These are phyloP conservation scores for Pythium volutum DNA, from an alignment of 352 stramenopile species.

Conservation along the genomic window DNA sequence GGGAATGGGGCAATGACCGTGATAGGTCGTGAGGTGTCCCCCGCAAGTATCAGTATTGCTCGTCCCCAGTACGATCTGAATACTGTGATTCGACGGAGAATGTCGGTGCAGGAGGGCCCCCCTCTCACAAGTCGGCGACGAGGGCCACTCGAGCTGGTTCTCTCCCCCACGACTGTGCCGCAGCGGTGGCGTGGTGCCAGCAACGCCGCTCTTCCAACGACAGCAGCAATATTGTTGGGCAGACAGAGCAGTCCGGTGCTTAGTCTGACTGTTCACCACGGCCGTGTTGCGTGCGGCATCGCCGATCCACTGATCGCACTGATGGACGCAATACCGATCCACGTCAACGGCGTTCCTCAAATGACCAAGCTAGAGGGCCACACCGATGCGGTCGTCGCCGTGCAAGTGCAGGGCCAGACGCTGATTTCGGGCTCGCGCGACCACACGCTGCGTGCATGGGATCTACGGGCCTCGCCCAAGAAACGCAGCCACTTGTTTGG, in stretches of 20 bases:
- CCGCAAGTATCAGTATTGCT: neutral
- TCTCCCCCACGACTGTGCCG: constrained; percentile 2
- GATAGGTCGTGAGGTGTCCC: constrained; percentile 25
- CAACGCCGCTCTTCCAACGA: neutral
- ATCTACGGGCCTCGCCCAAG: constrained; percentile 55
- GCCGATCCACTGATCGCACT: constrained; percentile 39
- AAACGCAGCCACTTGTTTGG: constrained; percentile 54
- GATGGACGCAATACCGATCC: constrained; percentile 30
- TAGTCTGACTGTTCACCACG: constrained; percentile 45
- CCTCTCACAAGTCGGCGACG: neutral
- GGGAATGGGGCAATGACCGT: constrained; percentile 1
- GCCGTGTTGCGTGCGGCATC: constrained; percentile 50
- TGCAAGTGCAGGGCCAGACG: constrained; percentile 57
- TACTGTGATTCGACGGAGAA: constrained; percentile 76
- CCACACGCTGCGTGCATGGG: constrained; percentile 69
- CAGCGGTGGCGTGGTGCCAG: constrained; percentile 8
- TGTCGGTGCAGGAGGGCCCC: constrained; percentile 49
- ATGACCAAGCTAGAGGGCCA: constrained; percentile 50
- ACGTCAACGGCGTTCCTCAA: neutral
- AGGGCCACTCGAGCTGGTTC: neutral
- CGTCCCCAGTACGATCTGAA: constrained; percentile 66
- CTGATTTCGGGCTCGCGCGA: constrained; percentile 72
- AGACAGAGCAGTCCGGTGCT: constrained; percentile 36
- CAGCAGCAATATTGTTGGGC: constrained; percentile 5
- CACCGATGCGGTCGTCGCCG: constrained; percentile 43